Evolutionary conservation across 2,329 filamentous ascomycete species (phyloP), one percentile per base, ranked within the genome.

Genomic region (Aspergillaceae sp.): DNA sequence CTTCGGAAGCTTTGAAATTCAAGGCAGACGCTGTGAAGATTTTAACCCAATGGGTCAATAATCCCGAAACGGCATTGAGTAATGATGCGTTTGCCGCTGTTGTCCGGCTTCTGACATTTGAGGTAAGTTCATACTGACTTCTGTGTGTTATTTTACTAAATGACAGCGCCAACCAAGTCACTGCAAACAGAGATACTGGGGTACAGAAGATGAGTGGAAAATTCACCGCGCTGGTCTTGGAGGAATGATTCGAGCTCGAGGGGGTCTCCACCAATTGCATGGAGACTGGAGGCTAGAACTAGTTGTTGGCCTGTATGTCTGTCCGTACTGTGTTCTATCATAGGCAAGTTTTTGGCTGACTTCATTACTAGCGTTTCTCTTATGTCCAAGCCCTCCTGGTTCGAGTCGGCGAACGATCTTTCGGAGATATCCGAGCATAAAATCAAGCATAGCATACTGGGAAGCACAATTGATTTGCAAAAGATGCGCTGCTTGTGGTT

Each of bases 21-120:
- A 69, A 69, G 44, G 44, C 53, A 3, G 63, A 68, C 40, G 65
- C 66, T 4, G 55, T 69, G 7, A 56, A 57, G 3, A 67, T 69
- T 33, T 54, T 69, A 4, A 53, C 56, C 8, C 29, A 45, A 3
- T 69, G 64, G 64, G 59, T 68, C 43, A 45, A 44, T 7, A 61
- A 68, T 46, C 55, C 56, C 1, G 47, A 52, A 11, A 57, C 49
- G 27, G 61, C 59, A 2, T 46, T 68, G 8, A 59, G 63, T 11
- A 64, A 69, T 29, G 61, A 69, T 44, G 49, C 56, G 4, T 64
- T 65, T 44, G 56, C 62, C 4, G 63, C 60, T 26, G 59, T 64
- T 43, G 45, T 63, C 35, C 54, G 62, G 28, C 50, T 66, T 10
- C 52, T 64, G 10, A 63, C 61, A 1, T 66, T 62, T 43, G 62